Percentiles rank a stretch among this genome's conserved stretches.
Evolutionary conservation across 163 green algal species (phyloP).

Genomic region (Chlamydomonas reinhardtii): DNA sequence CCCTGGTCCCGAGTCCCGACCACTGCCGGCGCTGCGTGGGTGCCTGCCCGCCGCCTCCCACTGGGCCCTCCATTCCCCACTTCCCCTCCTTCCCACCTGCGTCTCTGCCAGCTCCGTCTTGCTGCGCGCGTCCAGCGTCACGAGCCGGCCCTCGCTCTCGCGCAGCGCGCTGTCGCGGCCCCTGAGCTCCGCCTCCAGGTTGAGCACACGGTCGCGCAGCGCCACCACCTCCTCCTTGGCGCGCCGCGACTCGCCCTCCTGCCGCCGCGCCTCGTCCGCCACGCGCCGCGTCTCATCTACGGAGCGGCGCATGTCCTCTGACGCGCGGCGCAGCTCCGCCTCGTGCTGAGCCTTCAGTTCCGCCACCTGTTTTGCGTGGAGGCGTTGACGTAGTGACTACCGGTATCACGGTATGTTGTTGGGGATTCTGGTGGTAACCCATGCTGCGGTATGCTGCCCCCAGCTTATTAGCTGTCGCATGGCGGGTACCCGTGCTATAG

Average conservation of each 20-base stretch:
- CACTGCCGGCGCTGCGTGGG: too few relatives aligned
- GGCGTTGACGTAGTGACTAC: too few relatives aligned
- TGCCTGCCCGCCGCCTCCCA: too few relatives aligned
- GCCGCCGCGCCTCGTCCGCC: conserved; percentile 36
- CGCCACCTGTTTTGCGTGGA: background rate
- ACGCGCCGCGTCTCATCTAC: conserved; percentile 42
- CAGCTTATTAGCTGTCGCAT: too few relatives aligned
- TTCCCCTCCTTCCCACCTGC: conserved; percentile 29
- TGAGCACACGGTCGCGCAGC: conserved; percentile 40
- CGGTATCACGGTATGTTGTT: too few relatives aligned
- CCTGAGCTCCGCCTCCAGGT: conserved; percentile 38
- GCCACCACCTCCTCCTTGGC: conserved; percentile 24
- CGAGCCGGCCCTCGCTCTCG: conserved; percentile 29
- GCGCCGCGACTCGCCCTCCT: conserved; percentile 33
- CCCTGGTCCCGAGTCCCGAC: too few relatives aligned
- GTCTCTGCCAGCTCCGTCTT: conserved; percentile 56
- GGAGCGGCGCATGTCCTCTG: conserved; percentile 17
- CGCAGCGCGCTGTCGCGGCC: conserved; percentile 22
- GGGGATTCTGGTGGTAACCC: too few relatives aligned
- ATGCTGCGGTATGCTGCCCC: too few relatives aligned
- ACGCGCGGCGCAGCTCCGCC: conserved; percentile 28
- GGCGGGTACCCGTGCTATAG: too few relatives aligned
- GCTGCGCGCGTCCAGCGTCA: conserved; percentile 37
- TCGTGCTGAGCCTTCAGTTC: conserved; percentile 40
- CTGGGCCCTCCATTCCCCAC: too few relatives aligned